Conservation (phyloP, 208 protist genomes). For the Crithidia fasciculata region DNA sequence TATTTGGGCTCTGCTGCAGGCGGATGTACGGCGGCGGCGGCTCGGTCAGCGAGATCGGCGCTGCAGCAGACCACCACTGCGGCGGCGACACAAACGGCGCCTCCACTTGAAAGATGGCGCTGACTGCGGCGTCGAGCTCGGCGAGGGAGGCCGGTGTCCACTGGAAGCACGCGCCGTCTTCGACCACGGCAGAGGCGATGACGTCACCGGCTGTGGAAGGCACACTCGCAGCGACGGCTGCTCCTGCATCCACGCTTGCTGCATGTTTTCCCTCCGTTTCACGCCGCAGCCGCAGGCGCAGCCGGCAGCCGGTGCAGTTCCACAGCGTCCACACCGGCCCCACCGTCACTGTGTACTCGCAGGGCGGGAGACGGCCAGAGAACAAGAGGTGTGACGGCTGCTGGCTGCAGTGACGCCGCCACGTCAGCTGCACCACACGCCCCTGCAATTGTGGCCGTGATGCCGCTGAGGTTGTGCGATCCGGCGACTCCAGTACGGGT, state of each 20-base stretch:
- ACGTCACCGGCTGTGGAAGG: background rate
- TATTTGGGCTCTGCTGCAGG: slow-evolving; percentile 17
- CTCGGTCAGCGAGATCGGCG: slow-evolving; percentile 24
- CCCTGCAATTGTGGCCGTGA: background rate
- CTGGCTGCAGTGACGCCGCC: slow-evolving; percentile 18
- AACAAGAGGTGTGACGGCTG: slow-evolving; percentile 1
- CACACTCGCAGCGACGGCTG: too few species aligned
- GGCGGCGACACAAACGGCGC: background rate
- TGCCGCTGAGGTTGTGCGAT: background rate
- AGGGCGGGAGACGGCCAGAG: slow-evolving; percentile 9
- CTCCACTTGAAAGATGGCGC: slow-evolving; percentile 17
- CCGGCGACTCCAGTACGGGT: background rate
- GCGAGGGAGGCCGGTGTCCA: slow-evolving; percentile 23
- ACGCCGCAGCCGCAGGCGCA: slow-evolving; percentile 21
- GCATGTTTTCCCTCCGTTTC: background rate
- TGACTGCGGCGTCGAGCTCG: slow-evolving; percentile 4
- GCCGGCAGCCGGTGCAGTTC: slow-evolving; percentile 32
- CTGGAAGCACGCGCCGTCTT: slow-evolving; percentile 32
- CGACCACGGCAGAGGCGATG: slow-evolving; percentile 22
- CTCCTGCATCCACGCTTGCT: background rate
- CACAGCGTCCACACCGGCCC: slow-evolving; percentile 40
- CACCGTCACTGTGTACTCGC: slow-evolving; percentile 26
- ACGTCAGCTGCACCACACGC: slow-evolving; percentile 32
- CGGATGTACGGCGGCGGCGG: slow-evolving; percentile 26
- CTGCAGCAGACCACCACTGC: slow-evolving; percentile 23